These are phyloP conservation scores for Suillus subaureus DNA, from an alignment of 768 basidiomycete species.

Conservation along the genomic window DNA sequence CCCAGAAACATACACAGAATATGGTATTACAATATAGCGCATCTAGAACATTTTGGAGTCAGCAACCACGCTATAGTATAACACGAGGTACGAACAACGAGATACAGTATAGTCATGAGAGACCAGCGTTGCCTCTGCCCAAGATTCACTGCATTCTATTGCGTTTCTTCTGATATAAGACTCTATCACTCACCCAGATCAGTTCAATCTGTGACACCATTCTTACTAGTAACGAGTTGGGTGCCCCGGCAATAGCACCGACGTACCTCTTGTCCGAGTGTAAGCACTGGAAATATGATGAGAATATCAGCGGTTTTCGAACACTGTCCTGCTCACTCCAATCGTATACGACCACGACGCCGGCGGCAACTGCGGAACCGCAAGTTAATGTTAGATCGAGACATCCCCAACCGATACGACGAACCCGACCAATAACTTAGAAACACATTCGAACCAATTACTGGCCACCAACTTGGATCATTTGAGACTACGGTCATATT, in stretches of 20 bases:
- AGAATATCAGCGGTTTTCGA: too few species aligned
- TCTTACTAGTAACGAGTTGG: not conserved
- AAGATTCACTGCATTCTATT: not conserved
- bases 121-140: not conserved
- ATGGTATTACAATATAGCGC: not conserved
- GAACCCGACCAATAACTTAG: too few species aligned
- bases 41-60: not conserved
- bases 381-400: too few species aligned
- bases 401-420: too few species aligned
- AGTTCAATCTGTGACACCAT: not conserved
- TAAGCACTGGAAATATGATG: too few species aligned
- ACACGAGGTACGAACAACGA: not conserved
- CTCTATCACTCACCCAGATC: not conserved
- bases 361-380: too few species aligned
- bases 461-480: too few species aligned
- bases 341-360: too few species aligned
- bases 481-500: too few species aligned
- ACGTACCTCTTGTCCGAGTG: not conserved
- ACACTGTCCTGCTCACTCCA: too few species aligned
- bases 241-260: not conserved
- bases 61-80: not conserved
- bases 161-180: not conserved
- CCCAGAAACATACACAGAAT: not conserved
- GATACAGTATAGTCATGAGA: not conserved
- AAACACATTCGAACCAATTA: too few species aligned